Conservation (phyloP, 2,329 filamentous ascomycete genomes). For the Ramichloridium luteum region DNA sequence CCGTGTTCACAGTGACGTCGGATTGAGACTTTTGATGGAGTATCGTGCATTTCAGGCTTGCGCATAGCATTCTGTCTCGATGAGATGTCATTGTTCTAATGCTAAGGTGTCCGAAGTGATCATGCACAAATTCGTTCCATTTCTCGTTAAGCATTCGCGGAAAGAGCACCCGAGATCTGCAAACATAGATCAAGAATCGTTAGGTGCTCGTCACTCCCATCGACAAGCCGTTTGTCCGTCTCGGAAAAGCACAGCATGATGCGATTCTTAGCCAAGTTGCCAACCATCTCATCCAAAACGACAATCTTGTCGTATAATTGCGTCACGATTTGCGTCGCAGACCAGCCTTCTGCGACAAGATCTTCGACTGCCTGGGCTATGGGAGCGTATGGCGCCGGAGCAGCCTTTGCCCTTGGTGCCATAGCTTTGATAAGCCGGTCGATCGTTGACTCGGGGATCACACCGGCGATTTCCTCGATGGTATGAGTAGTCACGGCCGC, state of each 20-base stretch:
- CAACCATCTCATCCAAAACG: constrained; percentile 64
- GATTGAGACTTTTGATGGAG: too few species aligned
- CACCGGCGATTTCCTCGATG: constrained; percentile 90
- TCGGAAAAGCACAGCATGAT: constrained; percentile 87
- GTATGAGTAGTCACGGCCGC: constrained; percentile 57
- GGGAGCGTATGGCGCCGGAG: constrained; percentile 49
- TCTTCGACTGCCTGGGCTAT: constrained; percentile 75
- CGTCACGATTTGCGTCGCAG: constrained; percentile 71
- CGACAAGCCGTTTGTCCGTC: constrained; percentile 83
- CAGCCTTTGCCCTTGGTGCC: constrained; percentile 47
- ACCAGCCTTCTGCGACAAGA: constrained; percentile 94
- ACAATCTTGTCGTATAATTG: constrained; percentile 78
- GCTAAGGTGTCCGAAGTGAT: too few species aligned
- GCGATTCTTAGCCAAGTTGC: constrained; percentile 77
- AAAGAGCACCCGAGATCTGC: constrained; percentile 42
- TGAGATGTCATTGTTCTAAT: too few species aligned
- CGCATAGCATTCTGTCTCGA: too few species aligned
- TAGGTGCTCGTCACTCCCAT: constrained; percentile 90
- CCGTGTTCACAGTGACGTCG: too few species aligned
- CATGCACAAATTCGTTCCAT: too few species aligned
- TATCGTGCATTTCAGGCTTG: too few species aligned
- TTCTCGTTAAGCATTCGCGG: not conserved
- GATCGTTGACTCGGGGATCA: constrained; percentile 69
- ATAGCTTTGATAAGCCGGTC: constrained; percentile 60
- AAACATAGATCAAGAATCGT: constrained; percentile 76